These are phyloP conservation scores for Boletus vermiculosoides DNA, from an alignment of 768 basidiomycete species.

Conservation along the genomic window DNA sequence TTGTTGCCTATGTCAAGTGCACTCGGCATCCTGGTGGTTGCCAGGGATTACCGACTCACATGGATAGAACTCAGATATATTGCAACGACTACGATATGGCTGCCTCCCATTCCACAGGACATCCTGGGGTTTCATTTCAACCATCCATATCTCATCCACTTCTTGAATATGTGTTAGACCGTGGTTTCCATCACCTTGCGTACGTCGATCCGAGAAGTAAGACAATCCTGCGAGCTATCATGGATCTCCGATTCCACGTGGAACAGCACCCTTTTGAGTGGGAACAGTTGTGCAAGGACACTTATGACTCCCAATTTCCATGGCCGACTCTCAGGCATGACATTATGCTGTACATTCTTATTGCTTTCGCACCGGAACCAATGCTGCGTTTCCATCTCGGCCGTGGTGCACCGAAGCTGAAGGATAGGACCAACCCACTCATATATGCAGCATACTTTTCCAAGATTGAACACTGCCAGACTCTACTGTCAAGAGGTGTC, in stretches of 20 bases:
- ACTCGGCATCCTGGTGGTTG: neutral
- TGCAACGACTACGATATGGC: neutral
- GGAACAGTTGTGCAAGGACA: too few species aligned
- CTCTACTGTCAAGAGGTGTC: neutral
- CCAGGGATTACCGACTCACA: neutral
- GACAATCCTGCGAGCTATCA: too few species aligned
- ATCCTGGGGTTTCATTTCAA: too few species aligned
- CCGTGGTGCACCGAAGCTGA: neutral
- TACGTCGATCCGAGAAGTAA: too few species aligned
- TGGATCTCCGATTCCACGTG: too few species aligned
- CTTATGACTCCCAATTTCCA: too few species aligned
- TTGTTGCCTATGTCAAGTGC: neutral
- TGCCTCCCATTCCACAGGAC: too few species aligned
- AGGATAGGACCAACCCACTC: neutral
- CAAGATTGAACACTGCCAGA: neutral
- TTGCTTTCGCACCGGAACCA: neutral
- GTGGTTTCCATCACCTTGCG: too few species aligned
- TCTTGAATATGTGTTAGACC: too few species aligned
- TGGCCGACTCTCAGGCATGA: neutral
- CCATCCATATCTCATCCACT: too few species aligned
- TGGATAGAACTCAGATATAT: neutral
- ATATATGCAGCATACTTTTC: neutral
- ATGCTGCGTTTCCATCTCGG: neutral
- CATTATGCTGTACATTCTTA: neutral
- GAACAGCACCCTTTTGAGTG: too few species aligned